A percentile compares a stretch with the other conserved stretches of the same genome.
Conservation (phyloP, 1,284 basidiomycete genomes). For the Puccinia triticina region DNA sequence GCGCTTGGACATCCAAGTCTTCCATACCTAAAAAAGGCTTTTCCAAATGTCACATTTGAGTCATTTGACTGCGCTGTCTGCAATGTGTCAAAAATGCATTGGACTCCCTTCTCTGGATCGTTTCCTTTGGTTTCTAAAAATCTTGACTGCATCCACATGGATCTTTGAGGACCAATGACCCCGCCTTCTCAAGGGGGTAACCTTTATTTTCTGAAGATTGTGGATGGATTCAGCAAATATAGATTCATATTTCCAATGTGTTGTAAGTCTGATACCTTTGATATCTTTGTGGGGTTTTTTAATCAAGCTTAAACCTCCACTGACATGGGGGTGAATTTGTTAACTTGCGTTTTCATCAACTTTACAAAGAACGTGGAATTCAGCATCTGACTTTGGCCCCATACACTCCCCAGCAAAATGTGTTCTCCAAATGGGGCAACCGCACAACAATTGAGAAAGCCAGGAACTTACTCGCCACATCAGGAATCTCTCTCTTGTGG, state of each 20-base stretch:
- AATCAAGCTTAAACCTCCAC: not conserved
- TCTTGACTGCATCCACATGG: slow-evolving; percentile 2
- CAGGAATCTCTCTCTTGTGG: not conserved
- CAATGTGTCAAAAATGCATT: not conserved
- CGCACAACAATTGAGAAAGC: slow-evolving; percentile 6
- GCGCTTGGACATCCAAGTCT: not conserved
- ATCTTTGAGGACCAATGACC: not conserved
- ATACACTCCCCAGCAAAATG: slow-evolving; percentile 27
- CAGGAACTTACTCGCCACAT: not conserved
- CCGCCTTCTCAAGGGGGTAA: not conserved
- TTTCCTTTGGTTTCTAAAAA: not conserved
- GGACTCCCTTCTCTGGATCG: not conserved
- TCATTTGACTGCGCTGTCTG: not conserved
- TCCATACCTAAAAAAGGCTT: not conserved
- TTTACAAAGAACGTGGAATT: not conserved
- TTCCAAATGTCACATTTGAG: not conserved
- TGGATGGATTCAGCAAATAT: slow-evolving; percentile 2
- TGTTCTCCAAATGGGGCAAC: slow-evolving; percentile 11
- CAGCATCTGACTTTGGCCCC: not conserved
- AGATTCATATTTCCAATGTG: not conserved
- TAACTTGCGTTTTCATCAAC: not conserved
- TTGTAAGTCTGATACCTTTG: not conserved
- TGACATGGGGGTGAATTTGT: not conserved
- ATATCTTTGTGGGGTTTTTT: not conserved
- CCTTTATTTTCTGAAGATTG: slow-evolving; percentile 6